These are phyloP conservation scores for Annulohypoxylon truncatum DNA, from an alignment of 2,329 filamentous ascomycete species.

Conservation along the genomic window DNA sequence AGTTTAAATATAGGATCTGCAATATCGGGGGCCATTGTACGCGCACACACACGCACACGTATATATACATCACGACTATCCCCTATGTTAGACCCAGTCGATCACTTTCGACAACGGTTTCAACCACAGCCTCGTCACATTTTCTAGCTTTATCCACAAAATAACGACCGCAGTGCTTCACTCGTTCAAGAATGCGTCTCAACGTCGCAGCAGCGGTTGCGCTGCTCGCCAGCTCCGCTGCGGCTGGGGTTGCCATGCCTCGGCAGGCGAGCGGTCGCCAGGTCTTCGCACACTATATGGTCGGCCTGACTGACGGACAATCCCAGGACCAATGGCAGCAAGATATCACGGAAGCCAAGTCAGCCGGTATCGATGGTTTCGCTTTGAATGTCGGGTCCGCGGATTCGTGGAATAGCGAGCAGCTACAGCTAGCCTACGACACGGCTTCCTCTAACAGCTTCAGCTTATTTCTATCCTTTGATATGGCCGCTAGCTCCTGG, in stretches of 20 bases:
- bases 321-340: conserved; percentile 44
- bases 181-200: conserved; percentile 35
- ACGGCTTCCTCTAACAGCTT: conserved; percentile 48
- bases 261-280: conserved; percentile 28
- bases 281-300: conserved; percentile 49
- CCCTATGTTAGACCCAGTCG: neutral
- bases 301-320: conserved; percentile 46
- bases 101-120: conserved; percentile 8
- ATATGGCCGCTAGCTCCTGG: conserved; percentile 50
- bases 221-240: conserved; percentile 33
- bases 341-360: conserved; percentile 45
- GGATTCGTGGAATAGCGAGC: conserved; percentile 44
- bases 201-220: conserved; percentile 24
- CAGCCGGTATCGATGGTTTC: conserved; percentile 47
- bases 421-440: conserved; percentile 50
- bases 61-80: conserved; percentile 12
- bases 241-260: conserved; percentile 19
- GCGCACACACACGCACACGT: neutral
- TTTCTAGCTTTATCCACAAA: neutral
- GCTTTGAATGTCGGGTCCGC: conserved; percentile 44
- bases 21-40: neutral
- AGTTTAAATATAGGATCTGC: conserved; percentile 19
- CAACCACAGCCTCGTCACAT: conserved; percentile 11
- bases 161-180: neutral
- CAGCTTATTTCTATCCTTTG: conserved; percentile 53